Conservation (phyloP, 352 stramenopile genomes). For the Sclerospora graminicola region DNA sequence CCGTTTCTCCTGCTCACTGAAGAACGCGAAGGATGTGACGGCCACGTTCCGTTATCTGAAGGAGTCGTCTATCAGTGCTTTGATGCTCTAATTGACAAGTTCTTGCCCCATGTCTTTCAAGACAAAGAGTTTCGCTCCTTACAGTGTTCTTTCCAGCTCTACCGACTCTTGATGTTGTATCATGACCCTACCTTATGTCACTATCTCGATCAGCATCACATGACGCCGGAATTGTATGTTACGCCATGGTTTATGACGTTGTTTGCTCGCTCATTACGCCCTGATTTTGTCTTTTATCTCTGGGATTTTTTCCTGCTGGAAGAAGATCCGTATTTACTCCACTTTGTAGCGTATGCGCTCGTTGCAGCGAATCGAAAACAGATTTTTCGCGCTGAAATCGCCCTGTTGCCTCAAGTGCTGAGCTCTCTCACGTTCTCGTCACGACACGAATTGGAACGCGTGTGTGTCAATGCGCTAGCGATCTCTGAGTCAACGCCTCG, state of each 20-base stretch:
- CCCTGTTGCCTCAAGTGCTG: slow-evolving; percentile 75
- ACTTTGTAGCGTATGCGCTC: slow-evolving; percentile 85
- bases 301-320: slow-evolving; percentile 90
- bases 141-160: slow-evolving; percentile 89
- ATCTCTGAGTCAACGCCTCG: slow-evolving; percentile 56
- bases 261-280: slow-evolving; percentile 75
- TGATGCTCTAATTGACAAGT: slow-evolving; percentile 84
- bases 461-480: slow-evolving; percentile 41
- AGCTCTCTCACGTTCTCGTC: slow-evolving; percentile 58
- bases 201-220: slow-evolving; percentile 84
- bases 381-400: slow-evolving; percentile 58
- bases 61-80: slow-evolving; percentile 81
- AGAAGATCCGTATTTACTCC: slow-evolving; percentile 79
- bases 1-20: slow-evolving; percentile 81
- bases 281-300: slow-evolving; percentile 66
- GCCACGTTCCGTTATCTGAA: slow-evolving; percentile 34
- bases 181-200: slow-evolving; percentile 85
- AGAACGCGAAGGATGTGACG: slow-evolving; percentile 9
- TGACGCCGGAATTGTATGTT: slow-evolving; percentile 89
- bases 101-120: slow-evolving; percentile 81
- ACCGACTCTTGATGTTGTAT: slow-evolving; percentile 86
- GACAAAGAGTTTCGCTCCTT: slow-evolving; percentile 87
- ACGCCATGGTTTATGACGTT: slow-evolving; percentile 93
- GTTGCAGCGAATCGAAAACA: slow-evolving; percentile 41
- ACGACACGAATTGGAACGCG: slow-evolving; percentile 39